Percentiles rank a stretch among this genome's conserved stretches.
phyloP scores from a whole-genome alignment of 2,329 filamentous ascomycete genomes.

The Exophiala lecanii-corni region DNA sequence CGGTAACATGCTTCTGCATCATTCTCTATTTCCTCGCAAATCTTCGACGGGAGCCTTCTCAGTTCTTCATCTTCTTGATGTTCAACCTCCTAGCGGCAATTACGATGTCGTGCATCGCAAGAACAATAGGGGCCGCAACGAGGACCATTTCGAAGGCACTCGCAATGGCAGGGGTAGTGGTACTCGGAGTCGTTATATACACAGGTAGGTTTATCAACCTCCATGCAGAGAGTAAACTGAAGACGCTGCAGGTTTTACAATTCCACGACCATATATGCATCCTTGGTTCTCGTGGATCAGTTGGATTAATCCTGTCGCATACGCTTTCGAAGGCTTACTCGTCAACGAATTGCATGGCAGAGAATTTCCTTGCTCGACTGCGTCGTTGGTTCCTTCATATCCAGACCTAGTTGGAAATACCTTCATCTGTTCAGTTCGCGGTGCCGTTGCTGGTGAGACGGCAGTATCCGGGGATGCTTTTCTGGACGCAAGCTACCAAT shows the following conservation, averaged over 20 bases:
- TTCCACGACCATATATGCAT: conserved; percentile 45
- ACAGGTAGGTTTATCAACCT: not conserved
- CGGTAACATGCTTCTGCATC: conserved; percentile 70
- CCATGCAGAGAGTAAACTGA: not conserved
- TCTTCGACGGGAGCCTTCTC: conserved; percentile 64
- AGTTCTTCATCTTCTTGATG: conserved; percentile 83
- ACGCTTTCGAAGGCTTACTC: conserved; percentile 36
- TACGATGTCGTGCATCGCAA: conserved; percentile 43
- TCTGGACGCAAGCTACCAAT: conserved; percentile 49
- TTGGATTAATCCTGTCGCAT: conserved; percentile 42
- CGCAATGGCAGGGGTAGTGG: conserved; percentile 48
- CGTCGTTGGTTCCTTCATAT: conserved; percentile 57
- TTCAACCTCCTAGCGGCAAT: conserved; percentile 57
- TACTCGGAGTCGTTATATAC: conserved; percentile 49
- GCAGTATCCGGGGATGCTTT: conserved; percentile 53
- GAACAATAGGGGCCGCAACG: conserved; percentile 65
- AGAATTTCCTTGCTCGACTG: conserved; percentile 7
- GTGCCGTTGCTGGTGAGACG: conserved; percentile 50
- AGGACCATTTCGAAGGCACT: conserved; percentile 61
- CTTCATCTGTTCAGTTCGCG: conserved; percentile 51
- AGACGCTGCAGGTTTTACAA: conserved; percentile 36
- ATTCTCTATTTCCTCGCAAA: conserved; percentile 83
- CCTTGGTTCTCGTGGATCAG: conserved; percentile 58
- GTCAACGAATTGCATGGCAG: conserved; percentile 35
- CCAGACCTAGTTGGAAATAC: conserved; percentile 62